Evolutionary conservation across 2,329 filamentous ascomycete genomes (phyloP).

Genomic region (Cryphonectria carpinicola): DNA sequence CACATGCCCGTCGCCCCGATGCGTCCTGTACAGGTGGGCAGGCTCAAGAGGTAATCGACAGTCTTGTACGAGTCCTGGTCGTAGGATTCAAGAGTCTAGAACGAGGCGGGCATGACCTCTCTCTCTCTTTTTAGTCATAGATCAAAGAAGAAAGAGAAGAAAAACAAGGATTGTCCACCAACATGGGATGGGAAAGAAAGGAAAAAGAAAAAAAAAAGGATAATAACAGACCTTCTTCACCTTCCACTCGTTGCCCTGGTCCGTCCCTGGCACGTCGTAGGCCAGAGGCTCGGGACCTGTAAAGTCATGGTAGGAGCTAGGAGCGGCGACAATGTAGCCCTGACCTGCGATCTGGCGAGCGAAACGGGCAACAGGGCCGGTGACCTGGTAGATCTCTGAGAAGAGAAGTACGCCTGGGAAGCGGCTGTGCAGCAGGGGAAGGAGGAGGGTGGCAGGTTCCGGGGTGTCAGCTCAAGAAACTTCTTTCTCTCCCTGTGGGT

Average conservation of each 20-base stretch:
- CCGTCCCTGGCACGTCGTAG: slow-evolving; percentile 87
- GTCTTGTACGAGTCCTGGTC: slow-evolving; percentile 75
- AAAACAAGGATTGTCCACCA: neutral
- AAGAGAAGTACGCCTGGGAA: slow-evolving; percentile 90
- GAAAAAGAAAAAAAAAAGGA: neutral
- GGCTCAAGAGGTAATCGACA: slow-evolving; percentile 70
- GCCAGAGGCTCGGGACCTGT: slow-evolving; percentile 80
- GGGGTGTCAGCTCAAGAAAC: neutral
- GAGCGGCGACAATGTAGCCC: slow-evolving; percentile 90
- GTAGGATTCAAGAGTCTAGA: slow-evolving; percentile 78
- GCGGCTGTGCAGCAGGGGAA: slow-evolving; percentile 45
- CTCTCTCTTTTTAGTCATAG: neutral
- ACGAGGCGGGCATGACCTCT: neutral
- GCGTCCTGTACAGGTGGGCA: slow-evolving; percentile 79
- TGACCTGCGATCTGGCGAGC: slow-evolving; percentile 89
- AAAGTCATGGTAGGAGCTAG: slow-evolving; percentile 93
- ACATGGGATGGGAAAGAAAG: neutral
- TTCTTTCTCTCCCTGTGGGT: neutral
- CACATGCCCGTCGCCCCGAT: slow-evolving; percentile 89
- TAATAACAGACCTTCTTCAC: slow-evolving; percentile 65
- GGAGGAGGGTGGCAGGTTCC: neutral
- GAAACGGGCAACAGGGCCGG: slow-evolving; percentile 86
- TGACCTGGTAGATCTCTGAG: slow-evolving; percentile 82
- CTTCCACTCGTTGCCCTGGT: slow-evolving; percentile 86
- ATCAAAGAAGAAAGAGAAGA: neutral